Evolutionary conservation across 371 early-diverging fungal genomes (phyloP).

Genomic region (Saksenaea vasiformis): DNA sequence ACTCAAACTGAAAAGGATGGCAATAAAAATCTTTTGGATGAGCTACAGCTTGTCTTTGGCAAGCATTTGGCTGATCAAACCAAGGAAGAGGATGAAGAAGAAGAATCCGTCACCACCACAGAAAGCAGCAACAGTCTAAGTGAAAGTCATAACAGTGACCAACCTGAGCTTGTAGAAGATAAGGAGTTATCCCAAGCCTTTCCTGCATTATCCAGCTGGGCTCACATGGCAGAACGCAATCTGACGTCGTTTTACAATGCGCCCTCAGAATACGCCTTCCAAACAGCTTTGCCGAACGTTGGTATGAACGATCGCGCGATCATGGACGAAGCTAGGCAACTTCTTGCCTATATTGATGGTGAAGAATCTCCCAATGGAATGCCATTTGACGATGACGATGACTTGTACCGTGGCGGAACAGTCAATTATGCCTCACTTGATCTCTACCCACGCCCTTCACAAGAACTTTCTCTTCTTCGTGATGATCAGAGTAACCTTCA

Average conservation of each 20-base stretch:
- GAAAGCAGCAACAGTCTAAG: slow-evolving; percentile 11
- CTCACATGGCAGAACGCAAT: slow-evolving; percentile 19
- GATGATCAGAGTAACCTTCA: not conserved
- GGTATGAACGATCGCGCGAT: slow-evolving; percentile 10
- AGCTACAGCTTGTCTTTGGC: slow-evolving; percentile 9
- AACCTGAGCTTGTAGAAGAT: slow-evolving; percentile 15
- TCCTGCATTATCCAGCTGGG: slow-evolving; percentile 7
- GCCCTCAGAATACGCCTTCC: slow-evolving; percentile 20
- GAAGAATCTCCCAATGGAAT: slow-evolving; percentile 1
- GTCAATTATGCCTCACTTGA: slow-evolving; percentile 9
- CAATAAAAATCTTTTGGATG: slow-evolving; percentile 37
- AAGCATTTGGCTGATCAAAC: not conserved
- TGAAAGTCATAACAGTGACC: slow-evolving; percentile 10
- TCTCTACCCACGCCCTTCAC: slow-evolving; percentile 12
- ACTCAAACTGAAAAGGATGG: slow-evolving; percentile 10
- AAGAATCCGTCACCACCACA: not conserved
- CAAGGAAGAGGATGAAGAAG: not conserved
- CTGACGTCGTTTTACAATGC: slow-evolving; percentile 24
- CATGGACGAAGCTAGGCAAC: slow-evolving; percentile 14
- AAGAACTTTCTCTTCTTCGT: not conserved
- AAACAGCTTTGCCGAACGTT: slow-evolving; percentile 10
- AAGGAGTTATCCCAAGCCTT: not conserved
- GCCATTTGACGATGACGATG: slow-evolving; percentile 5
- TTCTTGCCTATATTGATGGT: slow-evolving; percentile 3
- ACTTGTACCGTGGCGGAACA: not conserved